Evolutionary conservation across 257 asterid genomes (phyloP).

Genomic region (Solanum chilense): DNA sequence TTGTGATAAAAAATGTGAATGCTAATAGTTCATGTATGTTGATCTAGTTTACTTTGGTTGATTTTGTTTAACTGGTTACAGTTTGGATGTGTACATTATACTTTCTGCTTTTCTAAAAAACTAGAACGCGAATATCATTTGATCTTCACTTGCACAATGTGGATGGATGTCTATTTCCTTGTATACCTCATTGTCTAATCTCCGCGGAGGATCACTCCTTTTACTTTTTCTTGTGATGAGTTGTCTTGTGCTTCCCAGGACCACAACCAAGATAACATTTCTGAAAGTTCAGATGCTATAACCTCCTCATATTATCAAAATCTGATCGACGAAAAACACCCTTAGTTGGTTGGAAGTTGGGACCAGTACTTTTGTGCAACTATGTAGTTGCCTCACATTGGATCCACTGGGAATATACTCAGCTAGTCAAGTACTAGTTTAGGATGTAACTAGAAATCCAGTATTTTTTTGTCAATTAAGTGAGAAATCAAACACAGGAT

Average conservation of each 20-base stretch:
- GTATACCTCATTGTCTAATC: not conserved
- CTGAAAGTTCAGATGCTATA: not conserved
- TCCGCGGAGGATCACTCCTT: not conserved
- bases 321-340: not conserved
- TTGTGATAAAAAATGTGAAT: slow-evolving; percentile 7
- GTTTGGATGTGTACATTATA: slow-evolving; percentile 5
- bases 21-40: not conserved
- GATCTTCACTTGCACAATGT: not conserved
- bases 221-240: slow-evolving; percentile 1
- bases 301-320: not conserved
- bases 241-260: slow-evolving; percentile 7
- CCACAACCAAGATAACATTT: slow-evolving; percentile 11
- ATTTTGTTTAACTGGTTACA: not conserved
- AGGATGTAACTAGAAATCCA: not conserved
- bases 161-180: not conserved
- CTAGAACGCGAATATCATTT: not conserved
- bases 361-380: not conserved
- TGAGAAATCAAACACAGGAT: not conserved
- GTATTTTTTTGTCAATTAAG: not conserved
- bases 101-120: not conserved
- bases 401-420: not conserved
- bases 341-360: not conserved
- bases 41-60: not conserved
- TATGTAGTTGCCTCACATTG: not conserved
- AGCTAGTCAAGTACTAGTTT: not conserved